Evolutionary conservation across 1,284 basidiomycete species (phyloP).

Genomic region (Pisolithus thermaeus): DNA sequence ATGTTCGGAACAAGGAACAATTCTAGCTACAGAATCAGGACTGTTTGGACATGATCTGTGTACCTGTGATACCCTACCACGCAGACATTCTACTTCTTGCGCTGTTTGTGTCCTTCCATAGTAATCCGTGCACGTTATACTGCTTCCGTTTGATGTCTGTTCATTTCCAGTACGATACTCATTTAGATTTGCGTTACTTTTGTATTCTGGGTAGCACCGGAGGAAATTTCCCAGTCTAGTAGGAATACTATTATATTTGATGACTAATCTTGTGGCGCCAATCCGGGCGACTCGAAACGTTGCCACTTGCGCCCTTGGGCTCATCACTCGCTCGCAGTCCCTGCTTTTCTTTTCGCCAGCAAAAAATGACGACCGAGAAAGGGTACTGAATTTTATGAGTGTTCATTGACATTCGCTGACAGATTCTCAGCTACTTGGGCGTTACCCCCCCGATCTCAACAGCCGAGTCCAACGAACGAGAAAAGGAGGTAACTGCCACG

Average conservation of each 20-base stretch:
- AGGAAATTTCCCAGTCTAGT: no score
- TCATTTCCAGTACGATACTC: no score
- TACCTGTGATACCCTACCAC: no score
- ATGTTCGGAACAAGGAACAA: conserved; percentile 5
- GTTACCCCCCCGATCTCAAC: conserved; percentile 91
- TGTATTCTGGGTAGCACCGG: no score
- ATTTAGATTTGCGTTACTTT: no score
- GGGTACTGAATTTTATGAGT: conserved; percentile 23
- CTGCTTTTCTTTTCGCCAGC: conserved; percentile 2
- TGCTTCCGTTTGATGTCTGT: no score
- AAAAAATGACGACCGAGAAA: conserved; percentile 35
- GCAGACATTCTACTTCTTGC: no score
- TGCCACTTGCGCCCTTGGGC: not conserved
- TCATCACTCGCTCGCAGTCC: not conserved
- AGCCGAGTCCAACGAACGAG: conserved; percentile 64
- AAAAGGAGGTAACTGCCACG: conserved; percentile 79
- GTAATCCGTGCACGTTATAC: no score
- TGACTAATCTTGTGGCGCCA: no score
- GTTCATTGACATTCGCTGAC: not conserved
- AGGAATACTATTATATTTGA: no score
- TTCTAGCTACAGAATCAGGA: not conserved
- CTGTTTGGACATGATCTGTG: not conserved
- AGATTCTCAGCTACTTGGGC: conserved; percentile 54
- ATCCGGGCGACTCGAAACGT: no score
- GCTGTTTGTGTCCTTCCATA: no score